Evolutionary conservation across 257 asterid species (phyloP).

Genomic region (Coffea canephora): DNA sequence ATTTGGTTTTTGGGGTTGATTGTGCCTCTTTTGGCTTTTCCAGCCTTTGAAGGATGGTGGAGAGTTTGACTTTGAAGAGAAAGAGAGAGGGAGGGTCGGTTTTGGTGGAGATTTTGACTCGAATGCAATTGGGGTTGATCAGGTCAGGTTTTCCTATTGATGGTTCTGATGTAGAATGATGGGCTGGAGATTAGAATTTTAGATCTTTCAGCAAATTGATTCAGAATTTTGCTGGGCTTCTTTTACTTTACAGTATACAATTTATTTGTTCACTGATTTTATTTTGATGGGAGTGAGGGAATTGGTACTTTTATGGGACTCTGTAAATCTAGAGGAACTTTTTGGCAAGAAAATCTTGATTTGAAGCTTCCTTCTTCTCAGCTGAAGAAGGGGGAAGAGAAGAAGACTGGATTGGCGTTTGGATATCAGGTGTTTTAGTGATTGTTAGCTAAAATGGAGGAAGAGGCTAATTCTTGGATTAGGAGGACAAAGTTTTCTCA

Average conservation of each 20-base stretch:
- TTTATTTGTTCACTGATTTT: slow-evolving; percentile 35
- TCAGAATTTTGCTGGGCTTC: slow-evolving; percentile 11
- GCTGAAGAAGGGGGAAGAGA: slow-evolving; percentile 23
- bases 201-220: slow-evolving; percentile 17
- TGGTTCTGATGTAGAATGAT: slow-evolving; percentile 24
- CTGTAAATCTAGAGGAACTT: slow-evolving; percentile 2
- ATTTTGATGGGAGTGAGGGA: slow-evolving; percentile 36
- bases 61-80: slow-evolving; percentile 58
- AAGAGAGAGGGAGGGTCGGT: slow-evolving; percentile 24
- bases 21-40: slow-evolving; percentile 24
- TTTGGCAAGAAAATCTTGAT: slow-evolving; percentile 34
- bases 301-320: slow-evolving; percentile 20
- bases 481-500: slow-evolving; percentile 83
- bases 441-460: slow-evolving; percentile 53
- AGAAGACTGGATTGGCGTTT: slow-evolving; percentile 15
- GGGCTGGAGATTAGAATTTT: slow-evolving; percentile 21
- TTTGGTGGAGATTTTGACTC: slow-evolving; percentile 21
- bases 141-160: slow-evolving; percentile 20
- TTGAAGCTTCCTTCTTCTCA: slow-evolving; percentile 24
- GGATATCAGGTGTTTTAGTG: slow-evolving; percentile 22
- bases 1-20: slow-evolving; percentile 12
- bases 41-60: slow-evolving; percentile 59
- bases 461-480: slow-evolving; percentile 78
- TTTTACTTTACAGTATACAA: slow-evolving; percentile 32
- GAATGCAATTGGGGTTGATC: not conserved